A percentile compares a stretch with the other conserved stretches of the same genome.
Conservation (phyloP, 441 rosid species). For the Bocquillonia castaneifolia region DNA sequence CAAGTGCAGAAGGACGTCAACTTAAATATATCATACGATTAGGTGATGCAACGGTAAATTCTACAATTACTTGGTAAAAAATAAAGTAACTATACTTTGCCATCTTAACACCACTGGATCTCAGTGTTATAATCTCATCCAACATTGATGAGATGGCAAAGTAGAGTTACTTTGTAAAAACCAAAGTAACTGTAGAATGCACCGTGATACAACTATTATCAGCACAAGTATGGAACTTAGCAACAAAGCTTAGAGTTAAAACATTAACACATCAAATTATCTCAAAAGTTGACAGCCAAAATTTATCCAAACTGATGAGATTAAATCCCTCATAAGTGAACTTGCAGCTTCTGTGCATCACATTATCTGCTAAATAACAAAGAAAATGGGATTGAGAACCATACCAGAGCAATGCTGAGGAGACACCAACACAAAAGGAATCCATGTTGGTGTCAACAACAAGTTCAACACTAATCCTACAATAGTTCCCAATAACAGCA, state of each 20-base stretch:
- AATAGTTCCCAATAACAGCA: slow-evolving; percentile 42
- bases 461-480: slow-evolving; percentile 58
- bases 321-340: slow-evolving; percentile 19
- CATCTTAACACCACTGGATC: too few relatives aligned
- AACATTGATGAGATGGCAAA: not conserved
- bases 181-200: too few relatives aligned
- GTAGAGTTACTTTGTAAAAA: too few relatives aligned
- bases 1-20: not conserved
- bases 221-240: not conserved
- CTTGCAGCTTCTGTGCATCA: slow-evolving; percentile 28
- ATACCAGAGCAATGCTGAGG: slow-evolving; percentile 55
- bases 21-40: not conserved
- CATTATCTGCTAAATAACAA: slow-evolving; percentile 29
- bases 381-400: slow-evolving; percentile 41
- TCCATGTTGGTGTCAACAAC: slow-evolving; percentile 55
- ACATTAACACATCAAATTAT: slow-evolving; percentile 9
- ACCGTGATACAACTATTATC: too few relatives aligned
- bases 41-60: not conserved
- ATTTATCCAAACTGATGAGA: slow-evolving; percentile 21
- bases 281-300: slow-evolving; percentile 6
- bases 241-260: slow-evolving; percentile 3
- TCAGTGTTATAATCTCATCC: too few relatives aligned
- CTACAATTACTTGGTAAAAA: too few relatives aligned
- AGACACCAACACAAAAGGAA: slow-evolving; percentile 49
- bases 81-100: too few relatives aligned